Percentiles rank a stretch among this genome's conserved stretches.
These are phyloP conservation scores for Allomyces arbusculus DNA, from an alignment of 192 early-diverging fungal species.

Conservation along the genomic window DNA sequence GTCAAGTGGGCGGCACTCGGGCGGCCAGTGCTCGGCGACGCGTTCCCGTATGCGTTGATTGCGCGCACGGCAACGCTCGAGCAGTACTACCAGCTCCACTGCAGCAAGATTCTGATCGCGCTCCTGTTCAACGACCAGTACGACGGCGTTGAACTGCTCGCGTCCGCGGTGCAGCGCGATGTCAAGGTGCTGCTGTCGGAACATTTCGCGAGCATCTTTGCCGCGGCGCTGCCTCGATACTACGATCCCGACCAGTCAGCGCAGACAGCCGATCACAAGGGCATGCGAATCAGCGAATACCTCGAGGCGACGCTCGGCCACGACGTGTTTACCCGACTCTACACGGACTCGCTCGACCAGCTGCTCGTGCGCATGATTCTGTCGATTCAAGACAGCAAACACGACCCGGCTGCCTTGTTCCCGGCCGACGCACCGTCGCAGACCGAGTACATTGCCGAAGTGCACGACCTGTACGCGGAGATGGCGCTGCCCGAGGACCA, in stretches of 20 bases:
- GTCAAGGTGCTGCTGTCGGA: neutral
- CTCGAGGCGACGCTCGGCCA: too few species aligned
- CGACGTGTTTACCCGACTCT: too few species aligned
- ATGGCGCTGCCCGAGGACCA: neutral
- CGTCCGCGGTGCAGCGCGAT: neutral
- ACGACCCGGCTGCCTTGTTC: too few species aligned
- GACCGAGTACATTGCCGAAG: neutral
- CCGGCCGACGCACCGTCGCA: too few species aligned
- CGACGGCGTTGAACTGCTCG: neutral
- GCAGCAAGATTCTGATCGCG: neutral
- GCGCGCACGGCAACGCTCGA: neutral
- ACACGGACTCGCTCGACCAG: too few species aligned
- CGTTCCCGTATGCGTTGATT: neutral
- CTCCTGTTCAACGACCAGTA: neutral
- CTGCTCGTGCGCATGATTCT: neutral
- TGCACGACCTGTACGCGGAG: neutral
- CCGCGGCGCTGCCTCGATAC: neutral
- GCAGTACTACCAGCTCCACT: neutral
- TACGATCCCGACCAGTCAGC: too few species aligned
- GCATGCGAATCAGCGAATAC: too few species aligned
- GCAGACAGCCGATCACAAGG: too few species aligned
- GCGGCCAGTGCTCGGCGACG: neutral
- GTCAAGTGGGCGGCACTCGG: neutral
- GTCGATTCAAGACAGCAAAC: neutral
- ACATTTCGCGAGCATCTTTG: neutral